Conservation (phyloP, 257 asterid genomes). For the Plectranthus barbatus region DNA sequence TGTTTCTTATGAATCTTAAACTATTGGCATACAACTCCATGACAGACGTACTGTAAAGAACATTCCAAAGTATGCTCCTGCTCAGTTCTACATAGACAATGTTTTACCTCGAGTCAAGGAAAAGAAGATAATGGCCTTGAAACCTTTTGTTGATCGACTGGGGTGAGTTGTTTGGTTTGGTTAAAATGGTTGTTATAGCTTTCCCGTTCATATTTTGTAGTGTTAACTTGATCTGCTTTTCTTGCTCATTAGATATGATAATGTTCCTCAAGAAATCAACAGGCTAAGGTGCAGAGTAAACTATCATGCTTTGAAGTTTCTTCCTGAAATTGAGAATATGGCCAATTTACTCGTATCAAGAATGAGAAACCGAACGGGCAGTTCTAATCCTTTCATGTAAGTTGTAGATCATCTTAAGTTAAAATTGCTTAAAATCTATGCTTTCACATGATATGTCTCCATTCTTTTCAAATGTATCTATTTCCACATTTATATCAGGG, state of each 20-base stretch:
- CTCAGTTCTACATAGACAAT: slow-evolving; percentile 94
- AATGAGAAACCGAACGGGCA: slow-evolving; percentile 90
- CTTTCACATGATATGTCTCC: not conserved
- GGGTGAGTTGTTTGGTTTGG: slow-evolving; percentile 88
- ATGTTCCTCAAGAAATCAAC: slow-evolving; percentile 96
- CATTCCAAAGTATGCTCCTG: slow-evolving; percentile 98
- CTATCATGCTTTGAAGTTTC: slow-evolving; percentile 95
- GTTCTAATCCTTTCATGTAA: slow-evolving; percentile 91
- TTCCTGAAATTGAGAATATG: slow-evolving; percentile 93
- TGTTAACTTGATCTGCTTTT: not conserved
- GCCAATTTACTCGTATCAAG: slow-evolving; percentile 89
- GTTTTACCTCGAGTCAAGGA: slow-evolving; percentile 91
- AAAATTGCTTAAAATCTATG: not conserved
- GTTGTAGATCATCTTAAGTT: slow-evolving; percentile 19
- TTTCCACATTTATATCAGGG: slow-evolving; percentile 45
- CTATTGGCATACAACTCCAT: slow-evolving; percentile 20
- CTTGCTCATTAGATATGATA: slow-evolving; percentile 65
- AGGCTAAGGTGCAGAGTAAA: slow-evolving; percentile 95
- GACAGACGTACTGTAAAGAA: slow-evolving; percentile 91
- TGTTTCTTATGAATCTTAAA: slow-evolving; percentile 19
- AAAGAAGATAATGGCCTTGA: slow-evolving; percentile 94
- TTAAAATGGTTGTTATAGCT: not conserved
- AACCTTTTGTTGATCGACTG: slow-evolving; percentile 96
- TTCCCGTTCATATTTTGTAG: not conserved
- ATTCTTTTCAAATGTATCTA: not conserved